Conservation (phyloP, 768 basidiomycete species). For the Pisolithus microcarpus region DNA sequence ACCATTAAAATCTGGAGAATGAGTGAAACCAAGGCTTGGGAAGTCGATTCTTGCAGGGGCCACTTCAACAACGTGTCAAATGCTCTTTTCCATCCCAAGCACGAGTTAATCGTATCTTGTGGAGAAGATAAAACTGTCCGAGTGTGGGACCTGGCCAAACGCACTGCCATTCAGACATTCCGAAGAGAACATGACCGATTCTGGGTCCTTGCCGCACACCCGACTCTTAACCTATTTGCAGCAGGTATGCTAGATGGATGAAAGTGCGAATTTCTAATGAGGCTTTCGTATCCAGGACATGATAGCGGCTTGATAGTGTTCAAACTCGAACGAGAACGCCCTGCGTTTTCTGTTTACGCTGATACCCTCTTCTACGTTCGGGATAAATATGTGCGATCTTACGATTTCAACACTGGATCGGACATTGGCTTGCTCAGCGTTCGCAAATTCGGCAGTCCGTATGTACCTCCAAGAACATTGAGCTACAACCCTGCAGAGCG, state of each 20-base stretch:
- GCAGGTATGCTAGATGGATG: conserved; percentile 46
- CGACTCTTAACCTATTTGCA: conserved; percentile 95
- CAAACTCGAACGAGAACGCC: conserved; percentile 97
- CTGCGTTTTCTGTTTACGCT: conserved; percentile 87
- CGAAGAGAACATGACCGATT: conserved; percentile 94
- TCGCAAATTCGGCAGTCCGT: conserved; percentile 92
- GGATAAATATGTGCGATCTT: conserved; percentile 95
- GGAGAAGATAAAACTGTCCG: conserved; percentile 98
- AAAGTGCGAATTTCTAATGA: background rate
- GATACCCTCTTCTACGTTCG: conserved; percentile 94
- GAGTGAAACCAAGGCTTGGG: conserved; percentile 99
- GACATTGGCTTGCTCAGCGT: conserved; percentile 91
- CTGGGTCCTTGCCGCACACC: conserved; percentile 95
- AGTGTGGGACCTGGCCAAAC: conserved; percentile 97
- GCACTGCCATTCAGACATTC: conserved; percentile 96
- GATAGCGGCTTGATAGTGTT: conserved; percentile 98
- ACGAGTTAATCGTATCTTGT: conserved; percentile 94
- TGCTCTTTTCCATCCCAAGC: conserved; percentile 94
- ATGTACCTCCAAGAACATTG: conserved; percentile 87
- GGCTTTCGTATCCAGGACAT: conserved; percentile 47
- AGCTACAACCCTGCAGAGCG: conserved; percentile 97
- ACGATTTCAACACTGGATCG: conserved; percentile 86
- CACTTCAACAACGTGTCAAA: conserved; percentile 98
- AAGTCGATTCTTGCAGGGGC: conserved; percentile 95
- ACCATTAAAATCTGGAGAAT: conserved; percentile 99